These are phyloP conservation scores for Trifolium pratense DNA, from an alignment of 306 rosid genomes.

Conservation along the genomic window DNA sequence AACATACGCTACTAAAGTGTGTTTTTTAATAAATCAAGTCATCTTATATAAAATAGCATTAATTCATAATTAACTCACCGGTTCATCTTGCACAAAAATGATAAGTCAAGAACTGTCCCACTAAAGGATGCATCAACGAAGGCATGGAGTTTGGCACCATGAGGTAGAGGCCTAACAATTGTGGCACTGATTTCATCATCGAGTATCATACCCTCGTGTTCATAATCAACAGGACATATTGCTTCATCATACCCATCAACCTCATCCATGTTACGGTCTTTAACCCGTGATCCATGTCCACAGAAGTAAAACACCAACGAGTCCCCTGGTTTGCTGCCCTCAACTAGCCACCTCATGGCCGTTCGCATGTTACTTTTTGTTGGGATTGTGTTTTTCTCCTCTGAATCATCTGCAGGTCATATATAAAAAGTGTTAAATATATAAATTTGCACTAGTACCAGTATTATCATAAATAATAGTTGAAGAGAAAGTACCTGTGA, in stretches of 20 bases:
- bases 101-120: conserved; percentile 67
- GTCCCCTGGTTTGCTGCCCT: conserved; percentile 60
- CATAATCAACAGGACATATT: conserved; percentile 64
- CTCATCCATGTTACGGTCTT: conserved; percentile 54
- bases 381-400: conserved; percentile 56
- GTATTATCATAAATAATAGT: too few species aligned
- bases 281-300: conserved; percentile 60
- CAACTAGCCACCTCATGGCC: conserved; percentile 65
- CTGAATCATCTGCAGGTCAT: conserved; percentile 42
- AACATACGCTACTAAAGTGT: background rate
- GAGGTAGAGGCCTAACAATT: conserved; percentile 66
- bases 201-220: conserved; percentile 51
- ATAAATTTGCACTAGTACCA: too few species aligned
- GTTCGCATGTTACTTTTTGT: conserved; percentile 58
- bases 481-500: too few species aligned
- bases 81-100: conserved; percentile 56
- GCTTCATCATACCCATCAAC: conserved; percentile 66
- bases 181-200: conserved; percentile 71
- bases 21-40: background rate
- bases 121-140: conserved; percentile 64
- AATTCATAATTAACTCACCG: conserved; percentile 40
- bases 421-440: background rate
- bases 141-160: conserved; percentile 73
- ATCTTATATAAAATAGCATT: background rate
- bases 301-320: conserved; percentile 69